phyloP scores from a whole-genome alignment of 2,329 filamentous ascomycete species.

The Stemphylium vesicarium region DNA sequence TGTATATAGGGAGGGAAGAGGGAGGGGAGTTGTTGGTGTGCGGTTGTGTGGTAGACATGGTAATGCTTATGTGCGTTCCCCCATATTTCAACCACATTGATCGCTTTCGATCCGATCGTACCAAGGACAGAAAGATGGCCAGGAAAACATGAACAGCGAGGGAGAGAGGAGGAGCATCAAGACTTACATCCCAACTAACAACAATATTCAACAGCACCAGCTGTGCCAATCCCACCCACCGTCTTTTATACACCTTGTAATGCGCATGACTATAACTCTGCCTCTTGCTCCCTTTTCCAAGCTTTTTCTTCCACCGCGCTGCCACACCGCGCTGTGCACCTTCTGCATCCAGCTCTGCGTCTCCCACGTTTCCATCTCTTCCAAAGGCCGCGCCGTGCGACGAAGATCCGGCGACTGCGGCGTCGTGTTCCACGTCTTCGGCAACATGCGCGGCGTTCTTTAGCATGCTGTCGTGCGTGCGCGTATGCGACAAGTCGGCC shows the following conservation, averaged over 20 bases:
- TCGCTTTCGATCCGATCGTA: neutral
- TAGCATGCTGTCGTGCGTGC: slow-evolving; percentile 18
- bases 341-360: neutral
- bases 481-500: slow-evolving; percentile 22
- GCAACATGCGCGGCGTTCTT: slow-evolving; percentile 16
- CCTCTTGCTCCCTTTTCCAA: slow-evolving; percentile 16
- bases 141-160: neutral
- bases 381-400: neutral
- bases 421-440: slow-evolving; percentile 1
- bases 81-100: neutral
- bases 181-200: slow-evolving; percentile 91
- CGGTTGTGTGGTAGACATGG: too few relatives aligned
- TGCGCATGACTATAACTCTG: slow-evolving; percentile 40
- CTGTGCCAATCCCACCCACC: slow-evolving; percentile 87
- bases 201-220: slow-evolving; percentile 89
- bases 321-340: neutral
- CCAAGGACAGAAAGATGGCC: too few relatives aligned
- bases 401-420: neutral
- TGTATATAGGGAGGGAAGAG: too few relatives aligned
- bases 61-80: too few relatives aligned
- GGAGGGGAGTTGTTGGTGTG: neutral
- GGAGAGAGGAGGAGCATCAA: neutral
- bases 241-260: slow-evolving; percentile 74
- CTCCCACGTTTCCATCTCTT: slow-evolving; percentile 2
- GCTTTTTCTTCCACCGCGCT: neutral